Base-by-base conservation (phyloP, 1,284 basidiomycete genomes). In the Veloboletus limbatus region DNA sequence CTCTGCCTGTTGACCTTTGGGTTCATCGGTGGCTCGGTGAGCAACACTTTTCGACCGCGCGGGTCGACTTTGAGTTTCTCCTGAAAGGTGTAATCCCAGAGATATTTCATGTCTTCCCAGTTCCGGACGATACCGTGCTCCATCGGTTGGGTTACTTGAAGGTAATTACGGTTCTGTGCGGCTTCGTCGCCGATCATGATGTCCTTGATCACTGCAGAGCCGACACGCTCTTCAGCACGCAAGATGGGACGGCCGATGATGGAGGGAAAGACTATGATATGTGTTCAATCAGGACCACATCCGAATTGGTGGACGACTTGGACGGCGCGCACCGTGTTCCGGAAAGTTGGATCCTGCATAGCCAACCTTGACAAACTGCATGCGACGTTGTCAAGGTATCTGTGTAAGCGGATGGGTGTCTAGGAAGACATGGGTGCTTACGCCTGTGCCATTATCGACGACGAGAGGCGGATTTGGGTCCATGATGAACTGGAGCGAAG, bases 1-100 rank as follows among this genome's bases (percentile, higher is more conserved):
- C 82, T 78, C 69, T 95, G 86, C 59, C 97, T 74, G 70, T 99
- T 99, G 55, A 72, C 84, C 65, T 88, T 92, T 4, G 97, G 97
- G 71, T 99, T 99, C 96, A 99, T 98, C 33, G 96, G 97, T n/a
- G 97, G 97, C 69, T 99, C 97, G 1, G 97, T 99, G 57, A 99
- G 78, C 48, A 99, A 71, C 37, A 99, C 81, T 73, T 98, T 99
- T 56, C 83, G 78, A 1, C 93, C 97, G 37, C 76, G 75, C 20
- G 95, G 86, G 64, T 97, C 88, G 56, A 98, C 78, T 57, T 82
- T 79, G 49, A 99, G 81, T 73, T 99, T 99, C 71, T 97, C 91
- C 64, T 92, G 78, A 68, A 99, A 99, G 2, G 96, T 99, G 68
- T 99, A 98, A 71, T 99, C 86, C 97, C 96, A 99, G 11, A 99